A percentile compares a stretch with the other conserved stretches of the same genome.
These are phyloP conservation scores for Breynia disticha DNA, from an alignment of 441 rosid species.

Conservation along the genomic window DNA sequence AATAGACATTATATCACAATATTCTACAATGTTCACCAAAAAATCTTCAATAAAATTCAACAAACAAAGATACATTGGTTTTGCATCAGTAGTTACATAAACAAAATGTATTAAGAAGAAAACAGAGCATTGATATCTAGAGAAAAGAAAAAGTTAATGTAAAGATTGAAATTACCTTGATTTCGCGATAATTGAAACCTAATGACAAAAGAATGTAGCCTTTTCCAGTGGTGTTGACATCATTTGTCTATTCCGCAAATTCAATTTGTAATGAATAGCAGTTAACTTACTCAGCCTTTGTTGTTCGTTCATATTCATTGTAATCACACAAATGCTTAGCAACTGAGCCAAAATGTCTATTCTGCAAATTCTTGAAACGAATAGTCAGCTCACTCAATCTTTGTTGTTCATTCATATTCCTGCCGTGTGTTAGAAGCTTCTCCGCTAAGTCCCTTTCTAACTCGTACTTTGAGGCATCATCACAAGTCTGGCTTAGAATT, in stretches of 20 bases:
- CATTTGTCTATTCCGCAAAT: background rate
- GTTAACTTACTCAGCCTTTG: too few species aligned
- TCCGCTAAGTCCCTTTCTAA: constrained; percentile 43
- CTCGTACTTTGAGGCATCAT: constrained; percentile 42
- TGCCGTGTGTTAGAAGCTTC: constrained; percentile 24
- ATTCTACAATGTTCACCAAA: background rate
- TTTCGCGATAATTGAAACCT: too few species aligned
- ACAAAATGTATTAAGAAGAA: too few species aligned
- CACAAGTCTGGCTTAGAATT: constrained; percentile 46
- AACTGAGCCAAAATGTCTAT: constrained; percentile 10
- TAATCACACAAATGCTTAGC: constrained; percentile 12
- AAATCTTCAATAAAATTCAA: too few species aligned
- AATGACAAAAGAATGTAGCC: background rate
- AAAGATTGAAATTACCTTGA: too few species aligned
- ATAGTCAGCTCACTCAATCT: constrained; percentile 24
- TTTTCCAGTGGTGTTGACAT: background rate
- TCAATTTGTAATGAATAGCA: too few species aligned
- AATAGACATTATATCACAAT: constrained; percentile 3
- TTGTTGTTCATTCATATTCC: constrained; percentile 20
- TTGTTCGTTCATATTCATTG: background rate
- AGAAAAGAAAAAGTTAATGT: too few species aligned
- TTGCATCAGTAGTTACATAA: too few species aligned
- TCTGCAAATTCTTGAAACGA: constrained; percentile 39
- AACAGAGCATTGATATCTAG: too few species aligned
- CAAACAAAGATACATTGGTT: too few species aligned